Conservation (phyloP, 2,329 filamentous ascomycete genomes). For the Aspergillus ochraceus region DNA sequence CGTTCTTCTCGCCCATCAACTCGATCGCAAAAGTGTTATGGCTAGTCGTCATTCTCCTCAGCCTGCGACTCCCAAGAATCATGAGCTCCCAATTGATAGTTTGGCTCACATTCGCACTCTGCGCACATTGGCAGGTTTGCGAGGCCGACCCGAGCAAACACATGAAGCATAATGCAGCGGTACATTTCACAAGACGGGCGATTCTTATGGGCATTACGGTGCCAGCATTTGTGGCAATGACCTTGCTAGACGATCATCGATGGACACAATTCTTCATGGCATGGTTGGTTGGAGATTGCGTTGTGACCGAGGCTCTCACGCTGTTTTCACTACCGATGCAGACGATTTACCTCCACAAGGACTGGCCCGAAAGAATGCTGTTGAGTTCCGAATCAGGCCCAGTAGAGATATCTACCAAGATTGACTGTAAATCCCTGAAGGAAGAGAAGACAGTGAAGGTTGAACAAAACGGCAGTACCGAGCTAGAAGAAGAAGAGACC, state of each 20-base stretch:
- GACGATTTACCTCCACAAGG: background rate
- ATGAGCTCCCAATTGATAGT: background rate
- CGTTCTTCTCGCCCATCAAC: background rate
- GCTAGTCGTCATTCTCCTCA: background rate
- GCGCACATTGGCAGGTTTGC: background rate
- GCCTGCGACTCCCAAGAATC: background rate
- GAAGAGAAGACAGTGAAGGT: background rate
- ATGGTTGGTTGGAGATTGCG: background rate
- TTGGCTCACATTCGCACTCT: background rate
- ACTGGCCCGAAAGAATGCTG: background rate
- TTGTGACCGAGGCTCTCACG: background rate
- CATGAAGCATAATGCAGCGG: background rate
- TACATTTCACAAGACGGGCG: background rate
- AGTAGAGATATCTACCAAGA: background rate
- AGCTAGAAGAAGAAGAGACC: background rate
- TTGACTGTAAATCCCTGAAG: background rate
- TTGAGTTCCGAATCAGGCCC: background rate
- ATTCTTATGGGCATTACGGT: background rate
- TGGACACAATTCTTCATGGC: background rate
- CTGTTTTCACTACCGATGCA: background rate
- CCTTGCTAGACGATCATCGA: background rate
- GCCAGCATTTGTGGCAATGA: background rate
- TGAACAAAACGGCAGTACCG: background rate
- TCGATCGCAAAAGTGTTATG: background rate
- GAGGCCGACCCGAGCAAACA: background rate